These are phyloP conservation scores for Elongisporangium anandrum DNA, from an alignment of 352 stramenopile species.

Conservation along the genomic window DNA sequence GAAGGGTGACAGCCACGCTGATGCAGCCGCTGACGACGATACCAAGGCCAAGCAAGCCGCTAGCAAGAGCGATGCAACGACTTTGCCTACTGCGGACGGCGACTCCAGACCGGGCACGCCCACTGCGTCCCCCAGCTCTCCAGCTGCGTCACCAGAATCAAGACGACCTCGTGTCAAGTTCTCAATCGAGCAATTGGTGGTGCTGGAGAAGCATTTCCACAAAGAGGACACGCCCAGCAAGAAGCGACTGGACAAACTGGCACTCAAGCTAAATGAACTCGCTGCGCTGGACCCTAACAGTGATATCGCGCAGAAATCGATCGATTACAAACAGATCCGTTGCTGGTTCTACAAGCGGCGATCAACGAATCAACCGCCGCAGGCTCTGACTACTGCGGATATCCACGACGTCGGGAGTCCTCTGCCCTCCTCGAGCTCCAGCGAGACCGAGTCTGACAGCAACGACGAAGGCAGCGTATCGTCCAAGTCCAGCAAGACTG, in stretches of 20 bases:
- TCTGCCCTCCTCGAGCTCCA: constrained; percentile 47
- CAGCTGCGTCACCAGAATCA: constrained; percentile 63
- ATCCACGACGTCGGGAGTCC: constrained; percentile 33
- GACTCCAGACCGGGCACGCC: constrained; percentile 53
- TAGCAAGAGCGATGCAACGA: constrained; percentile 21
- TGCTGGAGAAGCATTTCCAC: constrained; percentile 79
- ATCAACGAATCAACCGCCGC: constrained; percentile 70
- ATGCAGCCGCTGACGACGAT: constrained; percentile 6
- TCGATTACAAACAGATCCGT: constrained; percentile 86
- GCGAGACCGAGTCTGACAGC: constrained; percentile 68
- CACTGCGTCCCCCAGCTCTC: constrained; percentile 51
- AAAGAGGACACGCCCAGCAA: constrained; percentile 82
- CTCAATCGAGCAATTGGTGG: constrained; percentile 67
- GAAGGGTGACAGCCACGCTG: constrained; percentile 20
- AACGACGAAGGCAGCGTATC: constrained; percentile 32
- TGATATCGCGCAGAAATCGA: constrained; percentile 51
- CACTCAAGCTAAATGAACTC: constrained; percentile 68
- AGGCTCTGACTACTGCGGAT: constrained; percentile 56
- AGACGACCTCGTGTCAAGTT: constrained; percentile 73
- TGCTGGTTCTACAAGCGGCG: constrained; percentile 88
- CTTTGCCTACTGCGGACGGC: constrained; percentile 50
- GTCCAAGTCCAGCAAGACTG: constrained; percentile 21
- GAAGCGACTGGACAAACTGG: constrained; percentile 73
- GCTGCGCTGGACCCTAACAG: constrained; percentile 42
- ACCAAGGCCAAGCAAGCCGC: not conserved